Percentiles rank a stretch among this genome's conserved stretches.
These are phyloP conservation scores for Urochloa ruziziensis DNA, from an alignment of 176 grass and related monocot genomes.

Conservation along the genomic window DNA sequence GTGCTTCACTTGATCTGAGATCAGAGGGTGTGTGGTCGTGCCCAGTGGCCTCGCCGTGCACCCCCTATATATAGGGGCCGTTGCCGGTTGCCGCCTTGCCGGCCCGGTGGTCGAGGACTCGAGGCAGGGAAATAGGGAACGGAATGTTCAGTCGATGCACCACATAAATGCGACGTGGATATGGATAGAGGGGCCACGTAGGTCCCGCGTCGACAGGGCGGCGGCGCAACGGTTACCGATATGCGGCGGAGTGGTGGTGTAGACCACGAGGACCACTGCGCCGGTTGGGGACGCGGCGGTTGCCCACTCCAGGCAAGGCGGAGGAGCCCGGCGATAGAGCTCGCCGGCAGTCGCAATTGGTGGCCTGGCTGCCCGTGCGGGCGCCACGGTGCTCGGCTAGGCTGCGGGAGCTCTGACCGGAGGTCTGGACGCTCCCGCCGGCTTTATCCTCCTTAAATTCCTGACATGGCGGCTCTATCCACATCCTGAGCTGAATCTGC, in stretches of 20 bases:
- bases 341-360: background rate
- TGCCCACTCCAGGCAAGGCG: background rate
- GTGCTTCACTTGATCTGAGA: background rate
- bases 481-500: background rate
- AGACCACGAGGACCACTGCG: background rate
- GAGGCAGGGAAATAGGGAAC: no score
- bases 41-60: background rate
- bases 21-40: background rate
- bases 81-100: no score
- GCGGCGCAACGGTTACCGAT: no score
- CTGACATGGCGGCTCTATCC: constrained; percentile 33
- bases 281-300: background rate
- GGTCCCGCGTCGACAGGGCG: background rate
- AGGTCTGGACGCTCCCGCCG: background rate
- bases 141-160: background rate
- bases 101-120: background rate
- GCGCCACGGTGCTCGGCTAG: background rate
- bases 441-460: background rate
- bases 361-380: background rate
- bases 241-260: constrained; percentile 37
- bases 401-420: background rate
- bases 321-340: background rate
- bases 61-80: constrained; percentile 1
- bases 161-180: constrained; percentile 30
- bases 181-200: constrained; percentile 30